phyloP scores from a whole-genome alignment of 1,284 basidiomycete species.

The Cerioporus squamosus region DNA sequence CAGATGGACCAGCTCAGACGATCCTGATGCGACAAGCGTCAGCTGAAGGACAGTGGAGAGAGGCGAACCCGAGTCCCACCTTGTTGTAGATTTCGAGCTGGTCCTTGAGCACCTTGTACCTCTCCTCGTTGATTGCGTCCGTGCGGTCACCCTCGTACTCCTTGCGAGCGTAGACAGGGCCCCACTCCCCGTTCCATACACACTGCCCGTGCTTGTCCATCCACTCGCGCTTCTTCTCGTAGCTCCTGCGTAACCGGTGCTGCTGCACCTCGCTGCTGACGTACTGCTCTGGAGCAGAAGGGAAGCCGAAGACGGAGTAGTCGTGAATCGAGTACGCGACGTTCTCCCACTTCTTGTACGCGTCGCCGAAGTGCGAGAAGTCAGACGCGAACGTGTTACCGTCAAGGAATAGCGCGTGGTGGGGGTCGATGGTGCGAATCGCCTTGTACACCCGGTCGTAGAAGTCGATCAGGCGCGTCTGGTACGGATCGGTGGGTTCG shows the following conservation, averaged over 20 bases:
- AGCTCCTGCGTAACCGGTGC: slow-evolving; percentile 53
- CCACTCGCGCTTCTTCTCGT: slow-evolving; percentile 71
- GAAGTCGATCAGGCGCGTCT: slow-evolving; percentile 56
- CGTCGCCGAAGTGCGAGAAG: slow-evolving; percentile 68
- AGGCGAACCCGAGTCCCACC: slow-evolving; percentile 34
- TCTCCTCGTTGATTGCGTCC: slow-evolving; percentile 67
- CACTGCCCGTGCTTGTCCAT: slow-evolving; percentile 68
- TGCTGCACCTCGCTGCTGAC: slow-evolving; percentile 55
- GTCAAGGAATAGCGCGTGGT: slow-evolving; percentile 72
- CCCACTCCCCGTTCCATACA: slow-evolving; percentile 83
- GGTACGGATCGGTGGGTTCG: slow-evolving; percentile 68
- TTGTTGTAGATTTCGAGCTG: slow-evolving; percentile 77
- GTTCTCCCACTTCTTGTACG: slow-evolving; percentile 53
- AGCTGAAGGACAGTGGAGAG: background rate
- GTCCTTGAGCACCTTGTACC: slow-evolving; percentile 68
- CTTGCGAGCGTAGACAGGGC: slow-evolving; percentile 65
- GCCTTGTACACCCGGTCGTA: slow-evolving; percentile 67
- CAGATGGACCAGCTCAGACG: slow-evolving; percentile 81
- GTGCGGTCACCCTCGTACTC: slow-evolving; percentile 63
- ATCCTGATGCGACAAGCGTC: slow-evolving; percentile 50
- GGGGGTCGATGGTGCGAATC: slow-evolving; percentile 64
- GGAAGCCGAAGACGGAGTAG: slow-evolving; percentile 75
- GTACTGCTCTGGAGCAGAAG: slow-evolving; percentile 56
- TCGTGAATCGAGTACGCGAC: slow-evolving; percentile 83
- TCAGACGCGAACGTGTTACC: slow-evolving; percentile 83